Percentiles rank a stretch among this genome's conserved stretches.
Conservation (phyloP, 305 asterid genomes). For the Galium porrigens region DNA sequence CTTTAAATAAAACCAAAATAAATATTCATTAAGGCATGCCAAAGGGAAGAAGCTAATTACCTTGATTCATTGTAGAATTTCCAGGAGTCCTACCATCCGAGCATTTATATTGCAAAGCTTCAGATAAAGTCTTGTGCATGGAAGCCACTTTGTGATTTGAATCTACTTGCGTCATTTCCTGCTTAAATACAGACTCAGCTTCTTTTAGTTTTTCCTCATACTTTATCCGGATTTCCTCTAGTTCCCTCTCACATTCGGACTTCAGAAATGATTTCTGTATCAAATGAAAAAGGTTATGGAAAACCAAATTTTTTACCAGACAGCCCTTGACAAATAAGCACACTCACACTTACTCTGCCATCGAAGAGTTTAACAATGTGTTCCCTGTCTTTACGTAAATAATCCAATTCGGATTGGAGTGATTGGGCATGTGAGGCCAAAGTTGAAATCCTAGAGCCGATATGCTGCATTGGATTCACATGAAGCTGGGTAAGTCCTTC, state of each 20-base stretch:
- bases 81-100: slow-evolving; percentile 37
- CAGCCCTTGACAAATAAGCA: background rate
- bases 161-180: slow-evolving; percentile 28
- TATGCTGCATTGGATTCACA: slow-evolving; percentile 21
- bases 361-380: slow-evolving; percentile 26
- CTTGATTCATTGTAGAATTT: slow-evolving; percentile 33
- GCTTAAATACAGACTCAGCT: slow-evolving; percentile 24
- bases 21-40: slow-evolving; percentile 1
- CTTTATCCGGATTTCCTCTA: slow-evolving; percentile 36
- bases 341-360: slow-evolving; percentile 27
- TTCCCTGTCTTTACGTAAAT: slow-evolving; percentile 27
- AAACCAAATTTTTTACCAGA: slow-evolving; percentile 5
- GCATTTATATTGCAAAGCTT: slow-evolving; percentile 52
- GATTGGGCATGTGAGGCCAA: slow-evolving; percentile 24
- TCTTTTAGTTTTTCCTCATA: slow-evolving; percentile 38
- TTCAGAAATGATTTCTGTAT: slow-evolving; percentile 37
- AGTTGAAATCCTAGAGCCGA: slow-evolving; percentile 19
- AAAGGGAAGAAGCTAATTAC: slow-evolving; percentile 25
- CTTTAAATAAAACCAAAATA: background rate
- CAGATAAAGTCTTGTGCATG: slow-evolving; percentile 43
- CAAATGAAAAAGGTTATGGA: slow-evolving; percentile 12
- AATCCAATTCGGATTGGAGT: slow-evolving; percentile 37
- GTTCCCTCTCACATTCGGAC: slow-evolving; percentile 44
- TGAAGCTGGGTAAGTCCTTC: slow-evolving; percentile 22
- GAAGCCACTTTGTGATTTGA: slow-evolving; percentile 27